Percentiles rank a stretch among this genome's conserved stretches.
Evolutionary conservation across 192 early-diverging fungal species (phyloP).

Genomic region (Rhizoclosmatium globosum): DNA sequence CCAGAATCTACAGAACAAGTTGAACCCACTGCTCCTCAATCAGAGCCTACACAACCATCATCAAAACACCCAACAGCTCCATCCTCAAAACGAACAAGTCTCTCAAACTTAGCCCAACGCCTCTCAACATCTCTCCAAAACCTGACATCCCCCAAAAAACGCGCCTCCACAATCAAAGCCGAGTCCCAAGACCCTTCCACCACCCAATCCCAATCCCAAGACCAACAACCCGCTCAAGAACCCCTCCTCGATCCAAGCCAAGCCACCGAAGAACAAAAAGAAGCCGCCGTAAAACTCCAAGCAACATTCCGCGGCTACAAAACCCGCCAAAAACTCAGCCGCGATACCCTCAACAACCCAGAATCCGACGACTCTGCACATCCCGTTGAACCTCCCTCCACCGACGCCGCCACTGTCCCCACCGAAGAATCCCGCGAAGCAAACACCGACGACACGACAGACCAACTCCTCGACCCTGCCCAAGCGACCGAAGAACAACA

Average conservation of each 20-base stretch:
- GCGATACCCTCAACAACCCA: neutral
- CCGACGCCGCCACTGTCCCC: neutral
- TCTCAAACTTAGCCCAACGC: neutral
- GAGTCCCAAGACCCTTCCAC: neutral
- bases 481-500: neutral
- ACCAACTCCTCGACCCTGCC: neutral
- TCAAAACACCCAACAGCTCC: neutral
- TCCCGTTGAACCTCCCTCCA: neutral
- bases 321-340: neutral
- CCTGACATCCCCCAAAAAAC: neutral
- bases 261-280: neutral
- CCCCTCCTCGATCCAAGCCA: neutral
- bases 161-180: neutral
- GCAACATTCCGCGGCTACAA: conserved; percentile 5
- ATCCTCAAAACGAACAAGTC: neutral
- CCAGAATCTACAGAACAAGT: neutral
- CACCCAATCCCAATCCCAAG: neutral
- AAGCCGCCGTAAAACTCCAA: neutral
- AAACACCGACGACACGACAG: neutral
- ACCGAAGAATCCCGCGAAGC: neutral
- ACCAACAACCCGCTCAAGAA: neutral
- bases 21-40: neutral
- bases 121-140: neutral
- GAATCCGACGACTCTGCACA: neutral
- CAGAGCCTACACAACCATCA: neutral